Evolutionary conservation across 352 stramenopile genomes (phyloP).

Genomic region (Blastocystis sp.): DNA sequence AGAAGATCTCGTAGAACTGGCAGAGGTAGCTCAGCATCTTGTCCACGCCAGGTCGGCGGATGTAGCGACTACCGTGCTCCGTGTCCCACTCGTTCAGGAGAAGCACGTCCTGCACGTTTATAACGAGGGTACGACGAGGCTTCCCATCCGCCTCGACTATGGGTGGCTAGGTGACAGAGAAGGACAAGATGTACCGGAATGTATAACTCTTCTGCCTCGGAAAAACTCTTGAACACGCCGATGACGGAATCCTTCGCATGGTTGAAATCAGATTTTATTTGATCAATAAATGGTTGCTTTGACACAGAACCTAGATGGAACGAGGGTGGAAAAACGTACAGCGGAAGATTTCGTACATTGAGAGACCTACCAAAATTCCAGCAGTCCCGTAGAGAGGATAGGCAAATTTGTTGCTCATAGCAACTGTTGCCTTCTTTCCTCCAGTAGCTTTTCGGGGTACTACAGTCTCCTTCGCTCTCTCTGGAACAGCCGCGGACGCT

Average conservation of each 20-base stretch:
- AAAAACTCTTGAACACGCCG: neutral
- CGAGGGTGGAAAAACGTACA: neutral
- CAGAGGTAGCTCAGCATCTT: slow-evolving; percentile 38
- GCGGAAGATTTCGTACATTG: neutral
- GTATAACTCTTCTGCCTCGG: neutral
- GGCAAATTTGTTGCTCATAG: neutral
- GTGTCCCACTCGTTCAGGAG: neutral
- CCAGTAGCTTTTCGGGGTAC: neutral
- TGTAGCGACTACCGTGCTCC: neutral
- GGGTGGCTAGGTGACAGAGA: neutral
- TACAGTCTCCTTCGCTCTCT: neutral
- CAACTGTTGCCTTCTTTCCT: neutral
- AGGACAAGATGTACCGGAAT: neutral
- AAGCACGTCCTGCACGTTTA: neutral
- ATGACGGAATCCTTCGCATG: neutral
- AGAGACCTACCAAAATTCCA: neutral
- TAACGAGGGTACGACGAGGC: neutral
- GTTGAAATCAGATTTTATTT: slow-evolving; percentile 1
- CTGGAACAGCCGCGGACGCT: neutral
- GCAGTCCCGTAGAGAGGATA: neutral
- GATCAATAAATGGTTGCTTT: neutral
- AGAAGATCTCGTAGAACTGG: neutral
- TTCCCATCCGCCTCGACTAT: neutral
- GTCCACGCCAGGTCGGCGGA: neutral
- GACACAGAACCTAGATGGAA: neutral